Evolutionary conservation across 495 filamentous ascomycete genomes (phyloP).

Genomic region (Penicillium odoratum): DNA sequence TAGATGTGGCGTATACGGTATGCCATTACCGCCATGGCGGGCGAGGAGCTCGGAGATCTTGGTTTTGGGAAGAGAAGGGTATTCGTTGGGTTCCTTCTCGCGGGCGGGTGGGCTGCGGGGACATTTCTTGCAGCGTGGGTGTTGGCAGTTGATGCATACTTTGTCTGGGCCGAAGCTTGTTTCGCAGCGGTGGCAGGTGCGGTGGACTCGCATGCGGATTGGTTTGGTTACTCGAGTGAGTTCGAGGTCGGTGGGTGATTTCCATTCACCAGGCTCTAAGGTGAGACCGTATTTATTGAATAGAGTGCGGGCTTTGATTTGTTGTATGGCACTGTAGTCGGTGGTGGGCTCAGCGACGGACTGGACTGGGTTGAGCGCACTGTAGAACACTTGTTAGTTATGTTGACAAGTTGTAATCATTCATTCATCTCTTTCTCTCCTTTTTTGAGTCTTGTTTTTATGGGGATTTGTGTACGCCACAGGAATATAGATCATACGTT

Average conservation of each 20-base stretch:
- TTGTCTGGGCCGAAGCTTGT: slow-evolving; percentile 70
- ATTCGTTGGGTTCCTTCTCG: slow-evolving; percentile 16
- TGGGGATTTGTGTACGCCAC: background rate
- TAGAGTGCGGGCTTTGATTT: slow-evolving; percentile 68
- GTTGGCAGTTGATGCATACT: slow-evolving; percentile 70
- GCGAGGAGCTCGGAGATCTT: slow-evolving; percentile 27
- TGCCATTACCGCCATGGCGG: slow-evolving; percentile 5
- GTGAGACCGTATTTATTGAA: slow-evolving; percentile 75
- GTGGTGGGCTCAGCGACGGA: slow-evolving; percentile 27
- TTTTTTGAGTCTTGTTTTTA: background rate
- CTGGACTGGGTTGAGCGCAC: slow-evolving; percentile 12
- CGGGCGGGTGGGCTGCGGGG: slow-evolving; percentile 61
- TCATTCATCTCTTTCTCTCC: background rate
- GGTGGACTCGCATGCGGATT: slow-evolving; percentile 88
- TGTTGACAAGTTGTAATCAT: background rate
- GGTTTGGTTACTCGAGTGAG: slow-evolving; percentile 79
- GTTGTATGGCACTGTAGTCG: slow-evolving; percentile 47
- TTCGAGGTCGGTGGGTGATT: slow-evolving; percentile 53
- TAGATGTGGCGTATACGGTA: slow-evolving; percentile 13
- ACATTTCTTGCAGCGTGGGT: slow-evolving; percentile 77
- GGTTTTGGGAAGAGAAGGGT: slow-evolving; percentile 40
- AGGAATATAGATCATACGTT: slow-evolving; percentile 29
- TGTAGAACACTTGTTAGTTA: slow-evolving; percentile 6
- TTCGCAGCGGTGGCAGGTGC: slow-evolving; percentile 76
- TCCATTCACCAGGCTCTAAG: slow-evolving; percentile 70